Evolutionary conservation across 768 basidiomycete species (phyloP).

Genomic region (Suillus fuscotomentosus): DNA sequence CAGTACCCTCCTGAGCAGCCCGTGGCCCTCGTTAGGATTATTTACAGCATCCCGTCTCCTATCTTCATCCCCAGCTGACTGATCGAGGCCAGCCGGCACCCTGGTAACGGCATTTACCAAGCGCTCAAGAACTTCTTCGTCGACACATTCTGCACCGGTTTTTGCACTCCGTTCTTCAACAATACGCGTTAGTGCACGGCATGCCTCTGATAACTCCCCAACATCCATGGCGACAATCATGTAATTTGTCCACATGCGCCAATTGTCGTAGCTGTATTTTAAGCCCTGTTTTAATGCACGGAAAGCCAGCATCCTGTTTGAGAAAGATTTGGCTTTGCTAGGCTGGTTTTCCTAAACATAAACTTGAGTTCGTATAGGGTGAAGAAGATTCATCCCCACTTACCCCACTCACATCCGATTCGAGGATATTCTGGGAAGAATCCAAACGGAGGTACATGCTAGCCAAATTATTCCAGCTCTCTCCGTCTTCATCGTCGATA

Average conservation of each 20-base stretch:
- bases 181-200: constrained; percentile 77
- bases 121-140: constrained; percentile 85
- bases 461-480: constrained; percentile 98
- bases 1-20: constrained; percentile 62
- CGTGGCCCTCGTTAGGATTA: constrained; percentile 65
- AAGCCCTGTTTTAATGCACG: constrained; percentile 90
- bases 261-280: constrained; percentile 81
- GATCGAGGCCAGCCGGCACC: constrained; percentile 39
- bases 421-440: constrained; percentile 31
- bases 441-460: constrained; percentile 89
- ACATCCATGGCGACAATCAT: constrained; percentile 92
- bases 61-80: constrained; percentile 26
- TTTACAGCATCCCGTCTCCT: constrained; percentile 21
- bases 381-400: constrained; percentile 11
- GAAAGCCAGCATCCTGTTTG: constrained; percentile 86
- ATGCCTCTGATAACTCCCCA: constrained; percentile 87
- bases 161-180: constrained; percentile 55
- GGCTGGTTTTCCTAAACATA: constrained; percentile 23
- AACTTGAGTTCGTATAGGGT: constrained; percentile 14
- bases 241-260: constrained; percentile 99
- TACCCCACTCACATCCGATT: constrained; percentile 31
- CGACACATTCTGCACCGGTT: constrained; percentile 58
- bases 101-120: constrained; percentile 86
- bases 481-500: constrained; percentile 94
- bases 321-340: constrained; percentile 47